A percentile compares a stretch with the other conserved stretches of the same genome.
phyloP scores from a whole-genome alignment of 1,139 yeast species.

The Magnusiomyces starmeri region DNA sequence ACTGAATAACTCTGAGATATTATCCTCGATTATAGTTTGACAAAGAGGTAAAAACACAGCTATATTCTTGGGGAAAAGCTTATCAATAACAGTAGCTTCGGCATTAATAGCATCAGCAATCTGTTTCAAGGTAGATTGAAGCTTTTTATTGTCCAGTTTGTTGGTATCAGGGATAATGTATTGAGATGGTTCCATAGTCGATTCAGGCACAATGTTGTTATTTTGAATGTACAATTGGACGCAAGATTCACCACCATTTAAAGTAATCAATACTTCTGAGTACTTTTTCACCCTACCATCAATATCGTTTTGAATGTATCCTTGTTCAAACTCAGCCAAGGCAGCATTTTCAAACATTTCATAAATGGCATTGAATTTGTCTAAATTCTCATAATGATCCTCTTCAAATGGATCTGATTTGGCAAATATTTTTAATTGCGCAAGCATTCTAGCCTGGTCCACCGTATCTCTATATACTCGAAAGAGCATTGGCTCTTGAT shows the following conservation, averaged over 20 bases:
- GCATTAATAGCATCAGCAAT: slow-evolving; percentile 34
- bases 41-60: slow-evolving; percentile 30
- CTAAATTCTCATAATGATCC: slow-evolving; percentile 36
- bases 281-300: slow-evolving; percentile 34
- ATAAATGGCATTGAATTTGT: slow-evolving; percentile 48
- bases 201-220: slow-evolving; percentile 35
- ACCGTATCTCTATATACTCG: slow-evolving; percentile 23
- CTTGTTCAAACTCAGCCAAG: slow-evolving; percentile 58
- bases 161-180: slow-evolving; percentile 24
- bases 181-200: slow-evolving; percentile 12
- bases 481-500: slow-evolving; percentile 25
- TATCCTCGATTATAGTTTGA: slow-evolving; percentile 35
- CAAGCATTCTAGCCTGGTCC: slow-evolving; percentile 30
- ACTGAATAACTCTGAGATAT: slow-evolving; percentile 30
- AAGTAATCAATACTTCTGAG: slow-evolving; percentile 34
- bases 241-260: slow-evolving; percentile 39
- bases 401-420: slow-evolving; percentile 37
- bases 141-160: slow-evolving; percentile 32
- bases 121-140: slow-evolving; percentile 28
- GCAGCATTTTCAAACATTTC: slow-evolving; percentile 73
- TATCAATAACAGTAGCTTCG: slow-evolving; percentile 35
- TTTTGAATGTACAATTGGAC: slow-evolving; percentile 43
- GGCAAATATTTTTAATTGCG: slow-evolving; percentile 30
- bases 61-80: slow-evolving; percentile 27
- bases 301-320: slow-evolving; percentile 46